Percentiles rank a stretch among this genome's conserved stretches.
phyloP scores from a whole-genome alignment of 2,329 filamentous ascomycete species.

The Botrytis porri region DNA sequence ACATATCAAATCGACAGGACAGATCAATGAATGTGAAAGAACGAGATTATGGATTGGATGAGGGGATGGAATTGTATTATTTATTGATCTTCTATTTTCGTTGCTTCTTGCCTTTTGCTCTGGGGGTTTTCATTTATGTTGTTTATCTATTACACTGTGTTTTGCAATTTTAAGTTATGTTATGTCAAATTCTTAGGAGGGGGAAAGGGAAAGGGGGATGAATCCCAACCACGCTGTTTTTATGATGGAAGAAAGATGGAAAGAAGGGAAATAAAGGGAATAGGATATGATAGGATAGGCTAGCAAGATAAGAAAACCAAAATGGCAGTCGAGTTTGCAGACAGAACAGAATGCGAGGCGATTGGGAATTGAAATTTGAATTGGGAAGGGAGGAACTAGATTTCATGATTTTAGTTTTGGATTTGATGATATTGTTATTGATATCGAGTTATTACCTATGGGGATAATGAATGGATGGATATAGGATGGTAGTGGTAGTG shows the following conservation, averaged over 20 bases:
- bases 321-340: constrained; percentile 9
- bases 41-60: neutral
- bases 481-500: neutral
- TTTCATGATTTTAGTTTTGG: neutral
- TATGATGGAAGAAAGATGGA: neutral
- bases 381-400: neutral
- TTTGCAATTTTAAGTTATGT: neutral
- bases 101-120: no score
- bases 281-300: neutral
- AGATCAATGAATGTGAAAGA: neutral
- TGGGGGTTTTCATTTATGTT: no score
- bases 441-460: neutral
- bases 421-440: neutral
- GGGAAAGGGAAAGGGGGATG: no score
- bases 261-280: neutral
- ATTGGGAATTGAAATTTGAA: neutral
- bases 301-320: neutral
- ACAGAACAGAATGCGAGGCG: neutral
- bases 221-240: neutral
- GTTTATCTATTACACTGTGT: neutral
- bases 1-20: neutral
- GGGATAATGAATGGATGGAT: neutral
- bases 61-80: neutral
- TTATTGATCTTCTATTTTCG: neutral
- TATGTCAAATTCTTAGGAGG: neutral